These are phyloP conservation scores for Aspergillus japonicus DNA, from an alignment of 2,329 filamentous ascomycete species.

Conservation along the genomic window DNA sequence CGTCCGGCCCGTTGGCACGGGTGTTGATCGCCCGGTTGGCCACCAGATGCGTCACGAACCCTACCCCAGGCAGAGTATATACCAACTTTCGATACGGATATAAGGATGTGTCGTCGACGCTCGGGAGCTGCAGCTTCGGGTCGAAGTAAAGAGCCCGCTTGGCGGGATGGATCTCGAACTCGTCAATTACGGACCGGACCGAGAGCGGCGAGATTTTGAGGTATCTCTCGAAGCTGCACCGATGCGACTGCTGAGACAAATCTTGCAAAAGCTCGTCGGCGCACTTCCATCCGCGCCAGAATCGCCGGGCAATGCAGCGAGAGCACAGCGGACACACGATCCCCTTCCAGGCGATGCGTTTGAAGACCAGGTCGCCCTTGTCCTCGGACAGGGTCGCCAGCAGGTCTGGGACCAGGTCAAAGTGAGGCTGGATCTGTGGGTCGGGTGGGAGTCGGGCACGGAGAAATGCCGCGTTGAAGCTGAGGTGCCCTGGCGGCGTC, in stretches of 20 bases:
- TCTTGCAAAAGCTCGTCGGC: constrained; percentile 15
- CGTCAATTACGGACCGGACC: constrained; percentile 34
- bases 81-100: constrained; percentile 34
- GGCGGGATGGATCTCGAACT: constrained; percentile 30
- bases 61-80: constrained; percentile 36
- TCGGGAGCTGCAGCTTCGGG: constrained; percentile 26
- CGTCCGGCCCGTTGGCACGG: constrained; percentile 57
- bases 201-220: constrained; percentile 26
- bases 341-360: constrained; percentile 57
- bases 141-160: constrained; percentile 28
- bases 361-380: constrained; percentile 46
- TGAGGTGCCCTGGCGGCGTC: constrained; percentile 30
- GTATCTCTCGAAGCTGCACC: constrained; percentile 51
- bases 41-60: constrained; percentile 57
- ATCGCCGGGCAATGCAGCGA: constrained; percentile 59
- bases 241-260: constrained; percentile 33
- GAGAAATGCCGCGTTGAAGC: constrained; percentile 60
- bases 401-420: constrained; percentile 42
- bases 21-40: constrained; percentile 55
- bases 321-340: constrained; percentile 66
- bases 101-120: constrained; percentile 30
- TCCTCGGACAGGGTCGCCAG: constrained; percentile 39
- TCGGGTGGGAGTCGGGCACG: constrained; percentile 50
- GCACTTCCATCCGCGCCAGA: constrained; percentile 65
- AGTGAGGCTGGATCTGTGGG: constrained; percentile 36